A percentile compares a stretch with the other conserved stretches of the same genome.
Evolutionary conservation across 768 basidiomycete species (phyloP).

Genomic region (Termitomyces bulborhizus): DNA sequence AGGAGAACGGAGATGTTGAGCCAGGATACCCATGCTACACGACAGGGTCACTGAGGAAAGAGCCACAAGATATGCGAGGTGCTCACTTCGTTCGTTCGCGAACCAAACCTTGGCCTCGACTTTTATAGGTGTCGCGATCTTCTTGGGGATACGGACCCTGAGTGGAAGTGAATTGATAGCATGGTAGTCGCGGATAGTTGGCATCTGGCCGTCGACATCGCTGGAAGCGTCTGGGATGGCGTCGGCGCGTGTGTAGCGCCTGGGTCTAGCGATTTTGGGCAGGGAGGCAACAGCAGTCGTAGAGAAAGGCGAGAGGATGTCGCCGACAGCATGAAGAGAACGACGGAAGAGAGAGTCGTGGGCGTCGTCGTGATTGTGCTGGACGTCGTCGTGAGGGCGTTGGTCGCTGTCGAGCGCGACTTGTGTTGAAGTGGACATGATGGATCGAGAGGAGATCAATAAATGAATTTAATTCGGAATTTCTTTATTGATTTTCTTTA

Average conservation of each 20-base stretch:
- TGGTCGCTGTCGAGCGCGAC: too few relatives aligned
- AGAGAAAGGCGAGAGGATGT: slow-evolving; percentile 64
- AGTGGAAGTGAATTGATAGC: slow-evolving; percentile 62
- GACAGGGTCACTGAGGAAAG: not conserved
- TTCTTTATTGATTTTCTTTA: too few relatives aligned
- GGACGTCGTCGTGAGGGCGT: too few relatives aligned
- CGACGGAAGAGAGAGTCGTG: slow-evolving; percentile 39
- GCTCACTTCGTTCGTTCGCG: slow-evolving; percentile 87
- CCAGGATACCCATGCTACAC: slow-evolving; percentile 87
- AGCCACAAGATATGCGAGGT: not conserved
- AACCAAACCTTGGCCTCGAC: slow-evolving; percentile 98
- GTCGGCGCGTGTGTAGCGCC: slow-evolving; percentile 62
- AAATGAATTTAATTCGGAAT: too few relatives aligned
- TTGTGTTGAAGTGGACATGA: too few relatives aligned
- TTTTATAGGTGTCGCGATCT: slow-evolving; percentile 72
- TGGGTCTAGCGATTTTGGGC: slow-evolving; percentile 36
- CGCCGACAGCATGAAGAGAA: slow-evolving; percentile 58
- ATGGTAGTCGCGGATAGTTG: slow-evolving; percentile 68
- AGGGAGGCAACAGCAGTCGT: slow-evolving; percentile 49
- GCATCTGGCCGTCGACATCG: slow-evolving; percentile 45
- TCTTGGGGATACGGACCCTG: slow-evolving; percentile 72
- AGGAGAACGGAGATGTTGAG: slow-evolving; percentile 80
- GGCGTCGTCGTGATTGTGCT: not conserved
- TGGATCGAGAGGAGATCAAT: too few relatives aligned
- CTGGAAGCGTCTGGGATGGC: slow-evolving; percentile 58